Base-by-base conservation (phyloP, 208 protist species). In the Acanthamoeba castellanii region DNA sequence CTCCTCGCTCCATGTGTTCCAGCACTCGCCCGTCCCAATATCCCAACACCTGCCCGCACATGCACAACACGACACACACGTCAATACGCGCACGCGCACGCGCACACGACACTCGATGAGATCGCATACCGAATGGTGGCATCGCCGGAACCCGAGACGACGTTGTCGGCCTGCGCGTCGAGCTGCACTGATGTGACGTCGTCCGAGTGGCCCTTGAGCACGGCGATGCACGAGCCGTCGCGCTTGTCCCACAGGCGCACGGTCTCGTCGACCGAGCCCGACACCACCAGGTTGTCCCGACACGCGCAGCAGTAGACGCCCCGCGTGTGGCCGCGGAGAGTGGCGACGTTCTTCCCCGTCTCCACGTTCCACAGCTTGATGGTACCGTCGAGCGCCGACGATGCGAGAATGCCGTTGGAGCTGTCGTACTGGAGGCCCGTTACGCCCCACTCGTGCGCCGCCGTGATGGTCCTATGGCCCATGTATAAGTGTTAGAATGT, bases 351-450 rank as follows among this genome's bases (percentile, higher is more conserved):
- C 68, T 50, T 84, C 20, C 70, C 66, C 9, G 45, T 94, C 37
- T 94, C 90, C 27, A 94, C 30, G 70, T 94, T 55, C 90, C 90
- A 94, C 52, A 94, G 47, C 70, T 94, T 94, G 42, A 94, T 42
- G 16, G 55, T 68, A 0, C 45, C 70, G 70, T 94, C 90, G n/a
- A 94, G 70, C 3, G 89, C 14, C 13, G 32, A 78, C 22, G 90
- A 94, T 6, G 37, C 90, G 14, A 94, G 55, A 4, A 66, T 45
- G 30, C 90, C 52, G 72, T 68, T 94, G 22, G 90, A 20, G 18
- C 20, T 25, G 30, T 94, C 68, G 37, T 94, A 84, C 70, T 84
- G 90, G 6, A 94, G 72, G 25, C 90, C 70, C 27, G 72, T 94
- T 25, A 94, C 57, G 30, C 37, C 90, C 90, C 90, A 78, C 20